Conservation (phyloP, 164 flowering plant species). For the Sedum album region DNA sequence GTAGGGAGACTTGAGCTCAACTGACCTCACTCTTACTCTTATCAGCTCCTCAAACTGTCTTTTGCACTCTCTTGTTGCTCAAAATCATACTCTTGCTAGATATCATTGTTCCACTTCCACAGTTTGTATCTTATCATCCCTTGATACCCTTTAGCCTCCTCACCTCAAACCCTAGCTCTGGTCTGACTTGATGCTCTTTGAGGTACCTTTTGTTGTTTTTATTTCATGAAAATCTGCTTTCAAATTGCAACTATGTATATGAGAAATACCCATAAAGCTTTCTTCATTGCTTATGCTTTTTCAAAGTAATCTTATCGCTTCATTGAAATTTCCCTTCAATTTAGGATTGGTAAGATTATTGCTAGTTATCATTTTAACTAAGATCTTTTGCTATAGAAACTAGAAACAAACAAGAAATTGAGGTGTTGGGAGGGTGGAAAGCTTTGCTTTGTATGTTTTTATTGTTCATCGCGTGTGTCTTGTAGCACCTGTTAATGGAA, state of each 20-base stretch:
- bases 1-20: conserved; percentile 11
- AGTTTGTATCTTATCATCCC: no score
- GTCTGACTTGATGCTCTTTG: not conserved
- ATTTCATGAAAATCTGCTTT: not conserved
- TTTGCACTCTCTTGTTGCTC: conserved; percentile 9
- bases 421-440: not conserved
- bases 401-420: not conserved
- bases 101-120: conserved; percentile 4
- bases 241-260: not conserved
- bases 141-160: not conserved
- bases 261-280: no score
- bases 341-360: no score
- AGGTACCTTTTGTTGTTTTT: not conserved
- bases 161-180: not conserved
- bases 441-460: not conserved
- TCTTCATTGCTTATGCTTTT: not conserved
- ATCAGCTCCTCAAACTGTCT: no score
- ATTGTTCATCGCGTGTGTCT: no score
- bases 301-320: no score
- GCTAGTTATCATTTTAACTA: no score
- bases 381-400: no score
- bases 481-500: not conserved
- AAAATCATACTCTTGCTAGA: no score
- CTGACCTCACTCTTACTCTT: conserved; percentile 7
- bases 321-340: no score